These are phyloP conservation scores for Phycomyces nitens DNA, from an alignment of 192 early-diverging fungal genomes.

Conservation along the genomic window DNA sequence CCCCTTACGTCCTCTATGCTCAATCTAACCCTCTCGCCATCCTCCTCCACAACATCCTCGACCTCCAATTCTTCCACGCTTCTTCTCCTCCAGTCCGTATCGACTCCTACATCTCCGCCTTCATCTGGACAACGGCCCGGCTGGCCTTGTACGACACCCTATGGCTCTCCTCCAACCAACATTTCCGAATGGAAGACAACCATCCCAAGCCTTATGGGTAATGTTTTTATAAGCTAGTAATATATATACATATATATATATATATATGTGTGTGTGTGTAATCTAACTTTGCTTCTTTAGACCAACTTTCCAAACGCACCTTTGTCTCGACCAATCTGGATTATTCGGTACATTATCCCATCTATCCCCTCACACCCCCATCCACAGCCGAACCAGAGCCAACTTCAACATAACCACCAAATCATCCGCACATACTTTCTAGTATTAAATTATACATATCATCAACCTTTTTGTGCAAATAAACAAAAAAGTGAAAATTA, in stretches of 20 bases:
- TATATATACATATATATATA: no score
- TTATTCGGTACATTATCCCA: conserved; percentile 19
- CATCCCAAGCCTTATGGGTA: conserved; percentile 22
- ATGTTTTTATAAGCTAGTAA: background rate
- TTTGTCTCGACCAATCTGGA: conserved; percentile 15
- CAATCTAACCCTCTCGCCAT: background rate
- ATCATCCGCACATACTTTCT: no score
- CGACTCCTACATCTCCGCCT: conserved; percentile 15
- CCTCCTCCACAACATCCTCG: background rate
- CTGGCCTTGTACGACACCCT: background rate
- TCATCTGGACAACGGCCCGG: background rate
- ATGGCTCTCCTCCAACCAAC: background rate
- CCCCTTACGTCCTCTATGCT: background rate
- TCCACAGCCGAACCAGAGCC: background rate
- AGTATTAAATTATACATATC: no score
- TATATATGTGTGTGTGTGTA: no score
- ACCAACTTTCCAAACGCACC: conserved; percentile 18
- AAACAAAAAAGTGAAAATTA: no score
- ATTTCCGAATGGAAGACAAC: conserved; percentile 15
- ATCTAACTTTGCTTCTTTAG: background rate
- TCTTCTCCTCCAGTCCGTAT: conserved; percentile 2
- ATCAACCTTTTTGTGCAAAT: no score
- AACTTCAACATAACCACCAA: no score
- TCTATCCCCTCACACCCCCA: conserved; percentile 8
- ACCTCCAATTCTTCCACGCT: background rate